Base-by-base conservation (phyloP, 495 filamentous ascomycete species). In the Aspergillus incahuasiensis region DNA sequence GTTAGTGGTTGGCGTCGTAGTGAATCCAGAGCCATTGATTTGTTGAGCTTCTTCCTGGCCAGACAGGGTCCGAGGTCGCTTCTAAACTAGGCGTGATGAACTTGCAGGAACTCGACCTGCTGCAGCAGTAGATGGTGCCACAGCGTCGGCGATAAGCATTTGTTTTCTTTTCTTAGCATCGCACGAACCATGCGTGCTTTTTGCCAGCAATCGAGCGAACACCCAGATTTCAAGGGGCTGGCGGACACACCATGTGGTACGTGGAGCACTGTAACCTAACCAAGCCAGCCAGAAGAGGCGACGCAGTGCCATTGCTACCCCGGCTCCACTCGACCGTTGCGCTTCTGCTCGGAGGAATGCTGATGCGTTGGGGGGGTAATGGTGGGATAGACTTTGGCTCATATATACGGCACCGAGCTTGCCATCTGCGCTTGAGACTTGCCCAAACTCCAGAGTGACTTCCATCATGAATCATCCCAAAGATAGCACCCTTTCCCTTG, bases 381-480 rank as follows among this genome's bases (percentile, higher is more conserved):
- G 9, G 22, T 50, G 34, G 34, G 13, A 19, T 21, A 48, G 19
- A 24, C 0, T 35, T 48, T 47, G 32, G 8, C 15, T 18, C 47
- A 43, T 56, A 56, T 56, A 50, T 44, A 50, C 46, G 24, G 20
- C n/a, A 9, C 12, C n/a, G 6, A 18, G 46, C 5, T 34, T 16
- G 13, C 48, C 3, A 18, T 12, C 6, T 47, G 15, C 5, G 15
- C 12, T 11, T 34, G 6, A 9, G 6, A 12, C 32, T 18, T 39
- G 0, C 39, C 18, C 22, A 18, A 13, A 8, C 34, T 46, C 3
- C 20, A 22, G 21, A 32, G 30, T 44, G 22, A 32, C 12, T 16
- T 9, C 35, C 20, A 56, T 32, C 3, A 68, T 66, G 58, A 64
- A 54, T 43, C 54, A 61, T 15, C 28, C 22, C 2, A 63, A 48